Evolutionary conservation across 2,329 filamentous ascomycete species (phyloP), one percentile per base, ranked within the genome.

Genomic region (Penicillium sp.): DNA sequence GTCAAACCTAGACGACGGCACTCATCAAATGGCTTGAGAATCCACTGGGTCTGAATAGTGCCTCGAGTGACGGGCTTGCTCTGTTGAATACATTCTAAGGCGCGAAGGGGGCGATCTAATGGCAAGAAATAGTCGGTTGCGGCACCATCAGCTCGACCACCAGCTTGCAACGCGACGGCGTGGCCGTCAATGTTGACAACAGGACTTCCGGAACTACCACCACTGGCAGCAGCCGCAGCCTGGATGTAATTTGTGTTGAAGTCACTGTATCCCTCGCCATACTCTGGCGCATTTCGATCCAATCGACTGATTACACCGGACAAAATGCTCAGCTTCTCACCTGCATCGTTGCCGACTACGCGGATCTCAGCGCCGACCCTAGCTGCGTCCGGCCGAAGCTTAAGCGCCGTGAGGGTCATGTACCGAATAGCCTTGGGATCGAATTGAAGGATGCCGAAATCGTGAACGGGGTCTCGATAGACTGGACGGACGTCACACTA

Each of bases 241-340:
- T 99, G 94, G 65, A 97, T 97, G 79, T 99, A 99, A 71, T 95
- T 88, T 44, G 85, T 88, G 68, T 88, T 99, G 83, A 99, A 99
- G 70, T 99, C 94, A 72, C 92, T 94, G 73, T 99, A 99, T 26
- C 94, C 94, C 59, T 97, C 94, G 51, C 93, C 93, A 64, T 99
- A 97, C 67, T 99, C 94, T 15, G 94, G 94, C 1, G 95, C 95
- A 73, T 99, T 99, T 62, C 94, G 85, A 67, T 99, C 94, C 54
- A 99, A 79, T 65, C 94, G 86, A 75, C 91, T 96, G 71, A 99
- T 99, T 51, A 99, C 93, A 65, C 94, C 94, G 6, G 94, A 97
- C 53, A 99, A 78, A 64, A 99, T 99, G 79, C 91, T 96, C 62
- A 99, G 85, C 76, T 99, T 99, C 73, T 99, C 94, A 60, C 94